A percentile compares a stretch with the other conserved stretches of the same genome.
Evolutionary conservation across 352 stramenopile species (phyloP).

Genomic region (Phytophthora tubulina): DNA sequence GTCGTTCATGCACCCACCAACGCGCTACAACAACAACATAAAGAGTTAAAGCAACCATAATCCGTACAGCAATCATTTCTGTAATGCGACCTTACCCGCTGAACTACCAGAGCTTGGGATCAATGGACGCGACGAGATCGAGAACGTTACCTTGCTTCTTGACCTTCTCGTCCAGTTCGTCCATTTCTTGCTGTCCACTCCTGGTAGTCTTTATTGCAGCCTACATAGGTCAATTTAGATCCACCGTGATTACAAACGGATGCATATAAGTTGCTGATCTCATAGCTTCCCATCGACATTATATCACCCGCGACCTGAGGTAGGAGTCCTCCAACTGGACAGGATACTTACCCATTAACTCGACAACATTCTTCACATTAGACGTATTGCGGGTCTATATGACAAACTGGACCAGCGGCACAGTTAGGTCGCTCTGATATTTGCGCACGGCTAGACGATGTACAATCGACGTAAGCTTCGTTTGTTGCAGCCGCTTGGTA

Average conservation of each 20-base stretch:
- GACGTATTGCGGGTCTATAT: slow-evolving; percentile 2
- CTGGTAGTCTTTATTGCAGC: too few relatives aligned
- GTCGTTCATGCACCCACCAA: neutral
- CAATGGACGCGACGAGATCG: slow-evolving; percentile 2
- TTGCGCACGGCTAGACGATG: slow-evolving; percentile 13
- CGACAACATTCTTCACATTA: slow-evolving; percentile 15
- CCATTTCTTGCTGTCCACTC: neutral
- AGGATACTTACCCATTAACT: slow-evolving; percentile 18
- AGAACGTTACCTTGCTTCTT: slow-evolving; percentile 11
- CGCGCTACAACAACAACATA: neutral
- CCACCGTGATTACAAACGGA: too few relatives aligned
- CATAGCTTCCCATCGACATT: slow-evolving; percentile 13
- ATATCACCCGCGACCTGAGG: neutral
- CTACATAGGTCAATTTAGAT: too few relatives aligned
- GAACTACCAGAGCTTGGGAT: slow-evolving; percentile 16
- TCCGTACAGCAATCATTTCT: slow-evolving; percentile 15
- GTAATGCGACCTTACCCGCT: slow-evolving; percentile 16
- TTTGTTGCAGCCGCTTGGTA: slow-evolving; percentile 13
- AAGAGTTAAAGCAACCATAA: slow-evolving; percentile 4
- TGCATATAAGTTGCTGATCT: too few relatives aligned
- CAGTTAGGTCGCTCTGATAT: slow-evolving; percentile 18
- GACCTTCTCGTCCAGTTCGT: neutral
- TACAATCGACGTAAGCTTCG: neutral
- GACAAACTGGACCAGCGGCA: slow-evolving; percentile 5
- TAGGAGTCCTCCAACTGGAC: slow-evolving; percentile 22